Percentiles rank a stretch among this genome's conserved stretches.
Conservation (phyloP, 768 basidiomycete species). For the Lactifluus pinguis region DNA sequence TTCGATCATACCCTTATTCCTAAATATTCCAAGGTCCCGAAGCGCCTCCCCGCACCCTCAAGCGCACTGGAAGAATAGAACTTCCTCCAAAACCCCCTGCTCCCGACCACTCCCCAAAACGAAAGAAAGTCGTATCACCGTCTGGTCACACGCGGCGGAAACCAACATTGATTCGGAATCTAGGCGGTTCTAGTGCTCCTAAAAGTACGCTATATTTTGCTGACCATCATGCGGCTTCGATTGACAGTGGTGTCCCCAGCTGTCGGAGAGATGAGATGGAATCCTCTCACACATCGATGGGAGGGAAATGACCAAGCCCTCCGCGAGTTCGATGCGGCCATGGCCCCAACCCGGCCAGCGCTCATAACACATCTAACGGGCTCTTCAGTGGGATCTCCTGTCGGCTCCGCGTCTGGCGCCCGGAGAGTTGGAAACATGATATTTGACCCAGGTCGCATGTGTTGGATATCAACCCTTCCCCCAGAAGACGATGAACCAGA, state of each 20-base stretch:
- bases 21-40: constrained; percentile 7
- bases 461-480: constrained; percentile 81
- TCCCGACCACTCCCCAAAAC: constrained; percentile 30
- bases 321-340: constrained; percentile 78
- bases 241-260: constrained; percentile 38
- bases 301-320: constrained; percentile 93
- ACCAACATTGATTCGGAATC: constrained; percentile 81
- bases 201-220: constrained; percentile 49
- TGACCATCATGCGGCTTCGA: constrained; percentile 12
- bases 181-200: constrained; percentile 54
- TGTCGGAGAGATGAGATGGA: constrained; percentile 97
- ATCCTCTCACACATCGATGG: constrained; percentile 83
- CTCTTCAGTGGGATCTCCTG: constrained; percentile 75
- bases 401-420: constrained; percentile 64
- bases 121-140: constrained; percentile 46
- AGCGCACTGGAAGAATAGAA: constrained; percentile 50
- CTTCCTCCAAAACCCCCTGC: constrained; percentile 32
- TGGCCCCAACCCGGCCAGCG: constrained; percentile 83
- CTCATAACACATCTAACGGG: constrained; percentile 91
- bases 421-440: constrained; percentile 97
- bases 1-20: constrained; percentile 23
- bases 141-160: constrained; percentile 50
- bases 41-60: constrained; percentile 29
- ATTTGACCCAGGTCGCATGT: constrained; percentile 91
- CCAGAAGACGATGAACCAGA: constrained; percentile 92